Evolutionary conservation across 768 basidiomycete genomes (phyloP), one percentile per base, ranked within the genome.

Genomic region (Psilocybe cubensis): DNA sequence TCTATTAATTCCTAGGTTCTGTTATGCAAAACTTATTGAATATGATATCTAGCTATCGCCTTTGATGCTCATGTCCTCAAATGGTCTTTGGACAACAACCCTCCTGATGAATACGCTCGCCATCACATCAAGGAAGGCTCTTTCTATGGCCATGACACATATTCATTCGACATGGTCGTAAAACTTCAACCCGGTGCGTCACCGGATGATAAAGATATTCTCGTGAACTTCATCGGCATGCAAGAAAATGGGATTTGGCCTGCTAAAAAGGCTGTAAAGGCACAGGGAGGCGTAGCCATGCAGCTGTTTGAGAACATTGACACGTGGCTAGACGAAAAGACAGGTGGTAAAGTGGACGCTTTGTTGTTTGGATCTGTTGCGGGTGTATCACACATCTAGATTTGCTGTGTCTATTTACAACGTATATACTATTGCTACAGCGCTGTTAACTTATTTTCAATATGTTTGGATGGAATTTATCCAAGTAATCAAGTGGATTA

Each of bases 71-170:
- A 96, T 58, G 92, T 98, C 12, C 70, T 96, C 7, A 72, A 82
- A 52, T 98, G 96, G 96, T 86, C 84, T 14, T 77, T 95, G 33
- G 90, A 93, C 61, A 77, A 87, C 59, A 83, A 85, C 53, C 94
- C 96, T 1, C 92, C 93, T 0, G 72, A 84, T 51, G 89, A 91
- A 55, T 76, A 80, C 62, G 83, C 82, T 6, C 82, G 94, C 7
- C 96, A 98, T 66, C 92, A 94, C 64, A 83, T 98, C 74, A 97
- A 94, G 68, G 93, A 96, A 69, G 93, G 85, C 0, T 94, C 94
- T 2, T 93, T 91, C 70, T 93, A 92, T 63, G 89, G 88, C 1
- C 80, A 81, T 9, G 84, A 92, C 55, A 77, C 79, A 0, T 96
- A 92, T 83, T 75, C 80, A 0, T 74, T 97, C 40, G 83, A 92